phyloP scores from a whole-genome alignment of 176 grass and related monocot species.

The Eleusine coracana region DNA sequence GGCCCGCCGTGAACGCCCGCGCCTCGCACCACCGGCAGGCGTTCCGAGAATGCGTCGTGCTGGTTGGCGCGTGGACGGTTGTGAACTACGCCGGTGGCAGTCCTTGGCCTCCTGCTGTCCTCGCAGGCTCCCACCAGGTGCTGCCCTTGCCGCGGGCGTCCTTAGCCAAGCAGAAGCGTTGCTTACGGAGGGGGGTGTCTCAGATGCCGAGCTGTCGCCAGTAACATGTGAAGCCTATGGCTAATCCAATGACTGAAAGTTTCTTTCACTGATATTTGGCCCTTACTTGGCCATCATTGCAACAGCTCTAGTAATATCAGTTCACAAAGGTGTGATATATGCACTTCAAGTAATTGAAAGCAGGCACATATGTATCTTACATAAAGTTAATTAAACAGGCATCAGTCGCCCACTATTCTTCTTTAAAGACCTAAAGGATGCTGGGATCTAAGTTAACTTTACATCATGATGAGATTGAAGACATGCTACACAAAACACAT shows the following conservation, averaged over 20 bases:
- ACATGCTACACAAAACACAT: constrained; percentile 5
- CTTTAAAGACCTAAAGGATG: neutral
- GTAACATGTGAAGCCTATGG: no score
- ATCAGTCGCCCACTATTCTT: neutral
- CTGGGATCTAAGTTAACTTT: neutral
- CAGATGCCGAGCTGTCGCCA: no score
- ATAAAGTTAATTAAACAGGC: neutral
- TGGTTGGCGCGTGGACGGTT: constrained; percentile 3
- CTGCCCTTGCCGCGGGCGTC: neutral
- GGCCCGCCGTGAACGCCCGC: neutral
- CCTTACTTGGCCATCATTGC: neutral
- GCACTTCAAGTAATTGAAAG: neutral
- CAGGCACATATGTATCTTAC: constrained; percentile 4
- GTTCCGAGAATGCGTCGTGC: neutral
- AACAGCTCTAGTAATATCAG: neutral
- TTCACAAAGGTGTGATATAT: neutral
- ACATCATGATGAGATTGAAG: neutral
- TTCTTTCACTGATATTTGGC: no score
- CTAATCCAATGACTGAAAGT: no score
- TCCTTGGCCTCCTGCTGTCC: constrained; percentile 12
- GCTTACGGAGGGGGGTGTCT: no score
- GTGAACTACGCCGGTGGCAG: neutral
- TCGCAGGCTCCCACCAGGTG: neutral
- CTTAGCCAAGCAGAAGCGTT: neutral
- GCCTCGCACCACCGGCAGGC: neutral